Conservation (phyloP, 176 grass and related monocot genomes). For the Canna indica region DNA sequence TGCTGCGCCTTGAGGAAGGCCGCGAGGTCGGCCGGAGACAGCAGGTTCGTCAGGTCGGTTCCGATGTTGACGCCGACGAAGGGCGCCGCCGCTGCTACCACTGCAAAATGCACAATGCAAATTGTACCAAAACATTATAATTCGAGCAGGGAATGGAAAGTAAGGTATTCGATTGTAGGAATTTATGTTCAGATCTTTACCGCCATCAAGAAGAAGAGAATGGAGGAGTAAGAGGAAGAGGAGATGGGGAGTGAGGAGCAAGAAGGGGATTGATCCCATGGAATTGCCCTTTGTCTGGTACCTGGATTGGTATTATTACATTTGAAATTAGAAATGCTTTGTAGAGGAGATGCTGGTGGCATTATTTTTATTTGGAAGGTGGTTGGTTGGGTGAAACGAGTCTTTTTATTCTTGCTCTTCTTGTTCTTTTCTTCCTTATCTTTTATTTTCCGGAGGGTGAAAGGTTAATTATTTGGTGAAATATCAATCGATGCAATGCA, state of each 20-base stretch:
- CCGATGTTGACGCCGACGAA: slow-evolving; percentile 87
- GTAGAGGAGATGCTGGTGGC: background rate
- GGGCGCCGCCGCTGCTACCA: slow-evolving; percentile 10
- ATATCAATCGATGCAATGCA: too few species aligned
- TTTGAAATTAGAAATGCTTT: background rate
- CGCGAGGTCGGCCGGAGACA: slow-evolving; percentile 60
- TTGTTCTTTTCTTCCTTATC: background rate
- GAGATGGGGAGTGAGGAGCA: background rate
- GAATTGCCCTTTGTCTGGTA: background rate
- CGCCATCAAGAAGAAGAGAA: background rate
- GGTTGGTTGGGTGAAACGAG: background rate
- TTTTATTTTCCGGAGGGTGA: too few species aligned
- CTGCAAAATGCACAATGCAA: background rate
- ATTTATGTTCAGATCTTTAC: background rate
- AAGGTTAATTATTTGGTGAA: too few species aligned
- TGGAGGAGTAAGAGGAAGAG: background rate
- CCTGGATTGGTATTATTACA: background rate
- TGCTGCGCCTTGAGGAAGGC: slow-evolving; percentile 59
- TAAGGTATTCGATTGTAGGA: too few species aligned
- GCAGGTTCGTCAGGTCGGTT: slow-evolving; percentile 66
- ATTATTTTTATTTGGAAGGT: background rate
- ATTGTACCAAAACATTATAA: background rate
- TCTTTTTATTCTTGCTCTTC: background rate
- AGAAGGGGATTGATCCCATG: background rate
- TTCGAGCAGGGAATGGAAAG: too few species aligned